Base-by-base conservation (phyloP, 208 protist species). In the Trypanosoma brucei region DNA sequence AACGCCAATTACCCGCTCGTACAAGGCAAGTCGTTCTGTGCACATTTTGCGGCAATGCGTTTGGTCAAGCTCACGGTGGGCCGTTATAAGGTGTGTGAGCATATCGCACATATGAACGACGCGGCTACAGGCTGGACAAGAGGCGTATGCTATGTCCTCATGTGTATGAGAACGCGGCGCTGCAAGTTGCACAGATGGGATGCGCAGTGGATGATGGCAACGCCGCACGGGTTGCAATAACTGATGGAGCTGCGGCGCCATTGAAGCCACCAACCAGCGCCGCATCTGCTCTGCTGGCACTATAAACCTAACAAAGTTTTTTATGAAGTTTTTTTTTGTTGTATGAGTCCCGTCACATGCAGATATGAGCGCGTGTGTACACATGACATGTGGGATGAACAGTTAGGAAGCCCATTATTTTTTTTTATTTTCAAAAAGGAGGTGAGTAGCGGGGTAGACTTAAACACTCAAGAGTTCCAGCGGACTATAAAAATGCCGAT, bases 41-140 rank as follows among this genome's bases (percentile, higher is more conserved):
- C 81, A 90, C 45, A 90, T 84, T 13, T 65, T 61, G 34, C 45
- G 60, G 62, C 76, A 91, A 63, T 85, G 79, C 2, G 31, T 70
- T 0, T 53, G 62, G 56, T 86, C 72, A 14, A 86, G 50, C 30
- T 87, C 76, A 36, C 59, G 54, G 71, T 93, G 86, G 35, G 72
- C 63, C 7, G 55, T 69, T 31, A 71, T 83, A 36, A 95, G 79
- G 70, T 95, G 90, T 14, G 66, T 65, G 9, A 87, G 67, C 83
- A 91, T 86, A 45, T 89, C 78, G 34, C 62, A 59, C 70, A 90
- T 73, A 66, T 95, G 83, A 4, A 71, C 59, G 4, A 60, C 38
- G 3, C 35, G 54, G 33, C 74, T 61, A 49, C 86, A 95, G 59
- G 86, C 48, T 3, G 86, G 86, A 55, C 88, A 95, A 4, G 62